Evolutionary conservation across 2,329 filamentous ascomycete genomes (phyloP), one percentile per base, ranked within the genome.

Genomic region (Blastomyces silverae): DNA sequence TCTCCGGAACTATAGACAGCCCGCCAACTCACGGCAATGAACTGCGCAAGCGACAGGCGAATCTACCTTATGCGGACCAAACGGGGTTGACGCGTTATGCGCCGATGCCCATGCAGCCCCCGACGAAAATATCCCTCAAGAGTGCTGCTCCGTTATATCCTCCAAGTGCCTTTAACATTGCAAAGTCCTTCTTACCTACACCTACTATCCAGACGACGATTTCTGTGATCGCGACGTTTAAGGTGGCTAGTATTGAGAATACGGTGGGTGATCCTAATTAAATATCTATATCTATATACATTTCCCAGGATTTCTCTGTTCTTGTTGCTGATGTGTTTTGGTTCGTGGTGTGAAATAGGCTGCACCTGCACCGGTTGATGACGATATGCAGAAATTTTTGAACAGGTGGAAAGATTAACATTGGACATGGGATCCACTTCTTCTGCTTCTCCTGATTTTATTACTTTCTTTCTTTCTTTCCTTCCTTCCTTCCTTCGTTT

Each of bases 51-150:
- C 71, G 72, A 68, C 72, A 72, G 67, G 60, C 66, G 60, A 68
- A 65, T 2, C 74, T 86, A 8, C 80, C 83, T 3, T 87, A 86
- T 69, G 79, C 78, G 2, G 74, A 81, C 69, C 85, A 88, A 72
- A 82, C 79, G 0, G 85, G 85, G 0, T 71, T 78, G 39, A 86
- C 82, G 3, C 82, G 81, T 70, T 88, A 85, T 72, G 85, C 85
- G 15, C 85, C 85, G 1, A 84, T 86, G 82, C 83, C 85, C 66
- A 80, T 80, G 61, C 76, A 81, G n/a, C 84, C 85, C 1, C 79
- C 80, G 13, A 86, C 82, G 5, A 84, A 83, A 70, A 86, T 87
- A 66, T 84, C 83, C 2, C 79, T 79, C 48, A 84, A 81, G 69
- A 76, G 75, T 5, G 75, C 78, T 17, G 79, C 77, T 55, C 81